Conservation (phyloP, 257 asterid genomes). For the Solanum appendiculatum region DNA sequence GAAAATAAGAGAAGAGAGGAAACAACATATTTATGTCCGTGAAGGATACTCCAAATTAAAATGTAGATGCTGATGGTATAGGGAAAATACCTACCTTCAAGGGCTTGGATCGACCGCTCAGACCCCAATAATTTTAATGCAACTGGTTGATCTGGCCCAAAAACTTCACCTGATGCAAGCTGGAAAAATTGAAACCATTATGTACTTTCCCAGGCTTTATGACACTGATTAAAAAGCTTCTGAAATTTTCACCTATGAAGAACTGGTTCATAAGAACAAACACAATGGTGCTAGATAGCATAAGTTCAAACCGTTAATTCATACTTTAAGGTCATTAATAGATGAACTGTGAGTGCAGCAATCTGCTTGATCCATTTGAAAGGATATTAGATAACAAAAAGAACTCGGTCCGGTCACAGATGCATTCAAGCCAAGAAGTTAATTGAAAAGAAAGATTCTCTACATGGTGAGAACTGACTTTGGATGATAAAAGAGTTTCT, state of each 20-base stretch:
- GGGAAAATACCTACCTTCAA: constrained; percentile 45
- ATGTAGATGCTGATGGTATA: not conserved
- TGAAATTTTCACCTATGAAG: not conserved
- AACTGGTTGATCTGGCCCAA: constrained; percentile 85
- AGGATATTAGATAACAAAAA: not conserved
- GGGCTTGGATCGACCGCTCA: constrained; percentile 80
- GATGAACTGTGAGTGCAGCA: not conserved
- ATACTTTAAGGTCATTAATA: not conserved
- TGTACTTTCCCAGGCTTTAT: not conserved
- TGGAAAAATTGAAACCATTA: constrained; percentile 9
- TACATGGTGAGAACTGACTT: not conserved
- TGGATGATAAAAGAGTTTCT: not conserved
- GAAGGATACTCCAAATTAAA: not conserved
- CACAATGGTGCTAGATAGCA: not conserved
- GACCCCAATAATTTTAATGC: constrained; percentile 86
- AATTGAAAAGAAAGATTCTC: not conserved
- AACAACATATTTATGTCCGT: not conserved
- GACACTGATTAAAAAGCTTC: not conserved
- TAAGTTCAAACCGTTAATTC: not conserved
- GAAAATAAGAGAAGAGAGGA: not conserved
- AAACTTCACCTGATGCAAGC: constrained; percentile 89
- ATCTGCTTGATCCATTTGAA: not conserved
- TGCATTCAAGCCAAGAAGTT: not conserved
- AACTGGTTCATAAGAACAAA: not conserved
- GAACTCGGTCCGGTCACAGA: not conserved